A percentile compares a stretch with the other conserved stretches of the same genome.
Conservation (phyloP, 441 rosid genomes). For the Erodium chrysanthum region DNA sequence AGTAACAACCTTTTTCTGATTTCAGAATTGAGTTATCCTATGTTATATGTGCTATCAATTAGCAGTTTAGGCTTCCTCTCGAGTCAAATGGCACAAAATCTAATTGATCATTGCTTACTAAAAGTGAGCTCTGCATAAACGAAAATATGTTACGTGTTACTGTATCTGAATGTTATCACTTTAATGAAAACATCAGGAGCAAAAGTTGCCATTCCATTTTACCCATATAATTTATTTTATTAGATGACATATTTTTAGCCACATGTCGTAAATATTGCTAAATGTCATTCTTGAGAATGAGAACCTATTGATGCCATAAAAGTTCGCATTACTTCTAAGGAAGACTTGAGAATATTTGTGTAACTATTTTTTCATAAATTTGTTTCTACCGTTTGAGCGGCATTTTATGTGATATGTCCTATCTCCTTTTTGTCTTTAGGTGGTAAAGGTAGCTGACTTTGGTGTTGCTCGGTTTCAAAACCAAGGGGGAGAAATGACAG, state of each 20-base stretch:
- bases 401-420: neutral
- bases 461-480: slow-evolving; percentile 70
- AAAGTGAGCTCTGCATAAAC: too few species aligned
- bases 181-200: neutral
- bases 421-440: slow-evolving; percentile 29
- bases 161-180: neutral
- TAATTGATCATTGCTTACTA: too few species aligned
- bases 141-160: too few species aligned
- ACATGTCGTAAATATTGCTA: neutral
- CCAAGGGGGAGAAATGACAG: slow-evolving; percentile 68
- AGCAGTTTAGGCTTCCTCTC: too few species aligned
- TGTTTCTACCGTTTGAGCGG: neutral
- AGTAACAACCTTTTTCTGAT: too few species aligned
- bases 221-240: neutral
- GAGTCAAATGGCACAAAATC: too few species aligned
- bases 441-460: slow-evolving; percentile 72
- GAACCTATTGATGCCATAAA: neutral
- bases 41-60: too few species aligned
- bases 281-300: neutral
- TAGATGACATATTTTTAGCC: neutral
- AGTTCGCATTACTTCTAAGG: neutral
- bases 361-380: neutral
- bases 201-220: neutral
- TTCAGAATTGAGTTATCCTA: too few species aligned
- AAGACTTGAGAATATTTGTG: neutral